Evolutionary conservation across 176 grass and related monocot genomes (phyloP).

Genomic region (Guadua angustifolia): DNA sequence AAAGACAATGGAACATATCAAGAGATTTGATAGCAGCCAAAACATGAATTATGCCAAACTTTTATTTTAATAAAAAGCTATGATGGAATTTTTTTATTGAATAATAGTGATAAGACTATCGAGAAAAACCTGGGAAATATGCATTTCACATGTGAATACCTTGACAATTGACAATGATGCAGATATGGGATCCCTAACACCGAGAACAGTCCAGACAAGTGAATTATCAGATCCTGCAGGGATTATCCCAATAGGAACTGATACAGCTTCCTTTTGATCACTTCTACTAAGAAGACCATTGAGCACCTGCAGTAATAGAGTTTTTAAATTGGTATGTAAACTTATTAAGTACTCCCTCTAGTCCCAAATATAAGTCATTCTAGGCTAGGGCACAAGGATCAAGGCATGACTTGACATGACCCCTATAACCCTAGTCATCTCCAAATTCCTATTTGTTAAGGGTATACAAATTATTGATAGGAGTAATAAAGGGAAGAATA

Average conservation of each 20-base stretch:
- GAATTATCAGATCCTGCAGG: constrained; percentile 78
- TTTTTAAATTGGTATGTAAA: not conserved
- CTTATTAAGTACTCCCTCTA: too few species aligned
- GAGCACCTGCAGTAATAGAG: constrained; percentile 49
- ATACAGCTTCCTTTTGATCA: constrained; percentile 63
- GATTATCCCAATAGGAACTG: constrained; percentile 68
- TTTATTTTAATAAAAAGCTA: not conserved
- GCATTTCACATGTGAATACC: constrained; percentile 31
- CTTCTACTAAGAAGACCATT: constrained; percentile 67
- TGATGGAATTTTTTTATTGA: not conserved
- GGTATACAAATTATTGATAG: not conserved
- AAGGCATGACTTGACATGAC: not conserved
- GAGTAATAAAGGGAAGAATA: not conserved
- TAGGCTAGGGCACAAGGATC: not conserved
- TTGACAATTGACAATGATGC: constrained; percentile 64
- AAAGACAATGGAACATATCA: not conserved
- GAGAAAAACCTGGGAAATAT: constrained; percentile 5
- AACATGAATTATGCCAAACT: not conserved
- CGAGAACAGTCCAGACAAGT: constrained; percentile 65
- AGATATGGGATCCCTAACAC: constrained; percentile 66
- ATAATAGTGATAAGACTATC: not conserved
- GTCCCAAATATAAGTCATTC: not conserved
- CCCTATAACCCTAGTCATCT: too few species aligned
- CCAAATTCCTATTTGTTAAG: not conserved
- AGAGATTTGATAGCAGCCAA: not conserved